Evolutionary conservation across 1,284 basidiomycete genomes (phyloP).

Genomic region (Psilocybe mexicana): DNA sequence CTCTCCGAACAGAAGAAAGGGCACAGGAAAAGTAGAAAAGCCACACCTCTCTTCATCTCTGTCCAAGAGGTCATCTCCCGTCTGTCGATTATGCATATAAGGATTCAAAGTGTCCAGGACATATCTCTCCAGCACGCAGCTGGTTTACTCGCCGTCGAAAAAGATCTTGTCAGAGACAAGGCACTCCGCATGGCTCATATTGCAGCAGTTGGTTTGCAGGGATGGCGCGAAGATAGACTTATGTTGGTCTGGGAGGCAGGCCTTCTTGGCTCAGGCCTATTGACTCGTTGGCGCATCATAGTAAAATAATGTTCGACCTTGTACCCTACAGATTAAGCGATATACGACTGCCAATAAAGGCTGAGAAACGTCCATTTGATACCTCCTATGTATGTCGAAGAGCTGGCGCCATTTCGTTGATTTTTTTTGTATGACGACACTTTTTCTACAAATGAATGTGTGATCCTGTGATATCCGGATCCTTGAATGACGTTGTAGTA

Average conservation of each 20-base stretch:
- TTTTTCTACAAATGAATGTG: not conserved
- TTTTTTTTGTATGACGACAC: no score
- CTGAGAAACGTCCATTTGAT: no score
- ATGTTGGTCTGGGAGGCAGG: slow-evolving; percentile 54
- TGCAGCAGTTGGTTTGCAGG: slow-evolving; percentile 34
- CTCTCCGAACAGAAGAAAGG: not conserved
- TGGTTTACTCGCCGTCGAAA: slow-evolving; percentile 32
- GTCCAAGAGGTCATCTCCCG: slow-evolving; percentile 35
- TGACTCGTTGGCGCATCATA: slow-evolving; percentile 37
- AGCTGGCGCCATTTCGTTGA: no score
- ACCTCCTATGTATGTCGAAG: no score
- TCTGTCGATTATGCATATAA: slow-evolving; percentile 25
- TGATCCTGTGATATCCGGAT: not conserved
- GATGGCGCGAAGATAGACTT: slow-evolving; percentile 51
- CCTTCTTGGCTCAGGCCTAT: slow-evolving; percentile 38
- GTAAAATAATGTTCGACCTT: slow-evolving; percentile 18
- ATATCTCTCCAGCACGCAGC: slow-evolving; percentile 40
- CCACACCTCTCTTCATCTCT: slow-evolving; percentile 33
- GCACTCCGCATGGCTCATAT: slow-evolving; percentile 33
- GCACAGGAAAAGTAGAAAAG: slow-evolving; percentile 19
- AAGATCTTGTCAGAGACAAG: slow-evolving; percentile 30
- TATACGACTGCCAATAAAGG: no score
- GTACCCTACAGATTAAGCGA: no score
- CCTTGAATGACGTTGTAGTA: not conserved
- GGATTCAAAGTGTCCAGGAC: slow-evolving; percentile 41